These are phyloP conservation scores for Alternaria postmessia DNA, from an alignment of 2,329 filamentous ascomycete genomes.

Conservation along the genomic window DNA sequence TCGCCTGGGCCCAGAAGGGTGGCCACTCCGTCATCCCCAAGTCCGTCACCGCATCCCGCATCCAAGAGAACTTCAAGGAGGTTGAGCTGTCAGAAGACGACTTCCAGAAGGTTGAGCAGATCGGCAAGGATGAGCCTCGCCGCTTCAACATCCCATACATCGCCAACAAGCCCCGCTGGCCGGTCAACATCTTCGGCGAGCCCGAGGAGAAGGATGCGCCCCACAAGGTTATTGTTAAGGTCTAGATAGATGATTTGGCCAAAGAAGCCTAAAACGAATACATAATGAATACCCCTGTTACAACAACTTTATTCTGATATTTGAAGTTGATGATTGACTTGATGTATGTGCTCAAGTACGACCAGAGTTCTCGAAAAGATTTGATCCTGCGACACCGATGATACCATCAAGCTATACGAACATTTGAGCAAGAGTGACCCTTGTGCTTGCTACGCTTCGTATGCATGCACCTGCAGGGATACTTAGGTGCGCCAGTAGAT, in stretches of 20 bases:
- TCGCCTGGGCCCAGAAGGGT: conserved; percentile 84
- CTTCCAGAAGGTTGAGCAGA: conserved; percentile 47
- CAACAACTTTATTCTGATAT: neutral
- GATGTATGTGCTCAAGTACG: neutral
- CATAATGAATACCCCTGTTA: neutral
- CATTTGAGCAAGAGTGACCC: neutral
- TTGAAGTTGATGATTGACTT: neutral
- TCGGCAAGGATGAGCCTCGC: conserved; percentile 70
- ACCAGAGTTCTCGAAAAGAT: no score
- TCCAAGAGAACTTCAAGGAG: conserved; percentile 45
- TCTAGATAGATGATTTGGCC: neutral
- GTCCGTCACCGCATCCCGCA: conserved; percentile 42
- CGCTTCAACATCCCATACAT: conserved; percentile 57
- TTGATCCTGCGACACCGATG: accelerated
- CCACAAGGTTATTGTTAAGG: conserved; percentile 54
- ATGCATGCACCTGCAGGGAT: neutral
- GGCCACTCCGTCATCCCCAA: conserved; percentile 45
- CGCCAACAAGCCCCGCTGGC: conserved; percentile 62
- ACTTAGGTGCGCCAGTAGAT: no score
- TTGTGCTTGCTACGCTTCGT: neutral
- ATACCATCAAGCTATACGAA: neutral
- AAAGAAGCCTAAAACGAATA: neutral
- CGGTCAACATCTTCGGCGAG: conserved; percentile 65
- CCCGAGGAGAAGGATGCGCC: conserved; percentile 61
- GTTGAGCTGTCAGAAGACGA: conserved; percentile 38